Evolutionary conservation across 2,329 filamentous ascomycete species (phyloP).

Genomic region (Dothideomycetidae sp.): DNA sequence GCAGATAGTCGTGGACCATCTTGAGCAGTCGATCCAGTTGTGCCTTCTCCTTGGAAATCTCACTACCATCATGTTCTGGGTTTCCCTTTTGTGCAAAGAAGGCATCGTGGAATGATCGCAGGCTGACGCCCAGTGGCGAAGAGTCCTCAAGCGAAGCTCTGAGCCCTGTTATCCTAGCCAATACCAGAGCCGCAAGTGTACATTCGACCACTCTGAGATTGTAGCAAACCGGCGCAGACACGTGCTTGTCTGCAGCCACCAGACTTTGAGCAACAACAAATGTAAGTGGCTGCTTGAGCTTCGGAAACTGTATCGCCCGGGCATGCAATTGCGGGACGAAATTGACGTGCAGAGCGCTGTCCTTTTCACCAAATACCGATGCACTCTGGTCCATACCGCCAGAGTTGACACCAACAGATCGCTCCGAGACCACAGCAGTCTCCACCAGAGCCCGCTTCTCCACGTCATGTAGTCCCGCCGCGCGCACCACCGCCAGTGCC

Average conservation of each 20-base stretch:
- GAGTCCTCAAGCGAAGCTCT: constrained; percentile 57
- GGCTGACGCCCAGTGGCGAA: constrained; percentile 66
- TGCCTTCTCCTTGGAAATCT: constrained; percentile 29
- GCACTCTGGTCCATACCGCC: constrained; percentile 98
- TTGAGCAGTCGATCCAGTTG: constrained; percentile 63
- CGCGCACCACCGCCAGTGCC: constrained; percentile 73
- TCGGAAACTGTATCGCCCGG: constrained; percentile 66
- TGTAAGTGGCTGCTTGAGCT: constrained; percentile 65
- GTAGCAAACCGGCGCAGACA: constrained; percentile 86
- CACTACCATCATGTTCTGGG: constrained; percentile 35
- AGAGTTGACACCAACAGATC: constrained; percentile 88
- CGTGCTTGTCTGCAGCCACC: constrained; percentile 85
- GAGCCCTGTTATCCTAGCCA: constrained; percentile 45
- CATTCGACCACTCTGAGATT: constrained; percentile 95
- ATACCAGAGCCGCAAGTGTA: constrained; percentile 63
- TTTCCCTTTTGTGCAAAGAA: constrained; percentile 49
- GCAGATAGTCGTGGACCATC: constrained; percentile 55
- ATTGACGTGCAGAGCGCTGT: constrained; percentile 75
- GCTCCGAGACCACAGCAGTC: constrained; percentile 85
- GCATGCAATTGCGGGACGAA: constrained; percentile 70
- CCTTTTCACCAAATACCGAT: constrained; percentile 80
- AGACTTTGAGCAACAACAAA: constrained; percentile 94
- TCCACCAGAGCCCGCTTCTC: constrained; percentile 89
- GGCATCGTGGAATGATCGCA: constrained; percentile 74
- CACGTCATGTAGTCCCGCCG: constrained; percentile 63